Evolutionary conservation across 176 grass and related monocot genomes (phyloP), one percentile per base, ranked within the genome.

Genomic region (Aegilops speltoides): DNA sequence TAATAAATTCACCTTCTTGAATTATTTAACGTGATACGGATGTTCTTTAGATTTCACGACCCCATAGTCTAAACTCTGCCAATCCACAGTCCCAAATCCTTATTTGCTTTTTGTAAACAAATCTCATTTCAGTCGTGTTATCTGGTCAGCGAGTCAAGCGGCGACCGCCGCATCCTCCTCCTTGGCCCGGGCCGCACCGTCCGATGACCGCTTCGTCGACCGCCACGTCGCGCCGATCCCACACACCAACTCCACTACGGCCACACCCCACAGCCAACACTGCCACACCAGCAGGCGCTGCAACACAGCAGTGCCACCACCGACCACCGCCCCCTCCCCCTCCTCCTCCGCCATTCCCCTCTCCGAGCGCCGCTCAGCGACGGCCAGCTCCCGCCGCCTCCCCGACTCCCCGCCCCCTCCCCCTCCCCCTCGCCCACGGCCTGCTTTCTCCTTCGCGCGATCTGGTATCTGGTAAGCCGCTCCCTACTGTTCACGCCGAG

Each of bases 321-420:
- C 78, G 26, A 65, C 40, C 60, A 45, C 23, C 2, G 60, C 29
- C 79, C 17, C 17, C 19, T 19, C 16, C 38, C 38, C 38, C 43
- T 76, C 48, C 73, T 10, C 37, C 79, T 50, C 63, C 19, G 79
- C 26, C 79, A 68, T 45, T 50, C 63, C 79, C 41, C 64, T 76
- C 45, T 3, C 74, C 74, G 8, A 0, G 10, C 66, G 17, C 64
- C 41, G 12, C 64, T 4, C 78, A 17, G 56, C 62, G 79, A 52
- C 25, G 79, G 26, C 22, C 40, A 34, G 43, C 43, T 82, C 64
- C 33, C 79, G 13, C 24, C 16, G 38, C 80, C 16, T 24, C 66
- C 6, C 43, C 0, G 43, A 2, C 37, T 20, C 61, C 60, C 3
- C 22, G 0, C 12, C 33, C 60, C 9, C 15, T 64, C 12, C 33